Conservation (phyloP, 75 land plant genomes). For the Picea glauca region DNA sequence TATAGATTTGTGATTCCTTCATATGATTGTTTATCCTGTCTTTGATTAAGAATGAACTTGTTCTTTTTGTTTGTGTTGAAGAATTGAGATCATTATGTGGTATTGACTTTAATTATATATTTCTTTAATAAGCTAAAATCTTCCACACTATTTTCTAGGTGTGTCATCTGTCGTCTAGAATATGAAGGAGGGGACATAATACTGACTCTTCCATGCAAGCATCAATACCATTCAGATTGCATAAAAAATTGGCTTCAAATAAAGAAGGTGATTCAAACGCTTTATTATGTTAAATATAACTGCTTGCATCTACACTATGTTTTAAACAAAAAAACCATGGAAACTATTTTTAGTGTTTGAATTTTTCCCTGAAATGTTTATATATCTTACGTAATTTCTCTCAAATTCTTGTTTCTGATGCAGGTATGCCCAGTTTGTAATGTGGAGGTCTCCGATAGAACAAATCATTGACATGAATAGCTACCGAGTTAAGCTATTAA, state of each 20-base stretch:
- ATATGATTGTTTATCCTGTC: too few species aligned
- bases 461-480: neutral
- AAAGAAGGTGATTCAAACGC: slow-evolving; percentile 59
- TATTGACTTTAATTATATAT: too few species aligned
- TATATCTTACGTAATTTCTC: neutral
- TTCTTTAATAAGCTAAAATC: too few species aligned
- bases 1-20: too few species aligned
- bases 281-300: neutral
- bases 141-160: slow-evolving; percentile 37
- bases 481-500: neutral
- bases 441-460: slow-evolving; percentile 47
- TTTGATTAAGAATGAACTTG: too few species aligned
- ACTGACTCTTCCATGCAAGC: slow-evolving; percentile 84
- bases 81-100: too few species aligned
- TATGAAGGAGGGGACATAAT: slow-evolving; percentile 77
- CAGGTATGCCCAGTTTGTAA: slow-evolving; percentile 88
- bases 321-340: neutral
- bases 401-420: neutral
- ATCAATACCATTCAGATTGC: slow-evolving; percentile 82
- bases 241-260: slow-evolving; percentile 84
- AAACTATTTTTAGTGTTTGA: neutral
- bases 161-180: slow-evolving; percentile 82
- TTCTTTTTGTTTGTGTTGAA: too few species aligned
- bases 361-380: neutral
- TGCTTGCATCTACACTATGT: neutral